phyloP scores from a whole-genome alignment of 73 alveolate genomes.

The Paramecium caudatum region DNA sequence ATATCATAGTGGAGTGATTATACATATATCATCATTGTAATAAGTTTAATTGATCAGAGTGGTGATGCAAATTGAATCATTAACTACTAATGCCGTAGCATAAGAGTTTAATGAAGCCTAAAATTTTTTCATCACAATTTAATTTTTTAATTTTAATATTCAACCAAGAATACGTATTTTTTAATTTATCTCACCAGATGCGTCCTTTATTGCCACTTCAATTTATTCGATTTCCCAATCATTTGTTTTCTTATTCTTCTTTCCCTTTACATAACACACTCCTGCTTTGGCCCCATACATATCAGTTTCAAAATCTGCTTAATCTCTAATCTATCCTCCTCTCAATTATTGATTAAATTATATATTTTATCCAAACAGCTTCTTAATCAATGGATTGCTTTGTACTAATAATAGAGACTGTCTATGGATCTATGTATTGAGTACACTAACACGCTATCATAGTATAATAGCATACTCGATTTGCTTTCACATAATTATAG shows the following conservation, averaged over 20 bases:
- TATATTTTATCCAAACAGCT: slow-evolving; percentile 15
- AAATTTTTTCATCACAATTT: slow-evolving; percentile 47
- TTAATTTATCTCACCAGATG: slow-evolving; percentile 17
- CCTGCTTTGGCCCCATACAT: slow-evolving; percentile 58
- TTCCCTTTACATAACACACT: slow-evolving; percentile 8
- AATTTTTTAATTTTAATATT: not conserved
- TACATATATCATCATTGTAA: slow-evolving; percentile 28
- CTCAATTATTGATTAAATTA: slow-evolving; percentile 30
- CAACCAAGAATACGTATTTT: slow-evolving; percentile 47
- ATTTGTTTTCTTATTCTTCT: slow-evolving; percentile 16
- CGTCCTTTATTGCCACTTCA: slow-evolving; percentile 4
- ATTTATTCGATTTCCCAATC: slow-evolving; percentile 58
- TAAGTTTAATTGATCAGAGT: not conserved
- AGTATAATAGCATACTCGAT: slow-evolving; percentile 12
- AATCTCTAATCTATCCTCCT: slow-evolving; percentile 36
- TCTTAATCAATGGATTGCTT: not conserved
- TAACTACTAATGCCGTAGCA: too few species aligned
- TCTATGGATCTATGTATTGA: slow-evolving; percentile 26
- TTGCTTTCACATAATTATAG: slow-evolving; percentile 36
- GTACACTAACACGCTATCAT: slow-evolving; percentile 24
- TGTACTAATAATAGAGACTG: not conserved
- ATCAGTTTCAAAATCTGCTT: slow-evolving; percentile 61
- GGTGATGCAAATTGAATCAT: slow-evolving; percentile 59
- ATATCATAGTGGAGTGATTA: slow-evolving; percentile 51
- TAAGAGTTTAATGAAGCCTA: too few species aligned